A percentile compares a stretch with the other conserved stretches of the same genome.
phyloP scores from a whole-genome alignment of 345 rosid genomes.

The Citrus cavaleriei region DNA sequence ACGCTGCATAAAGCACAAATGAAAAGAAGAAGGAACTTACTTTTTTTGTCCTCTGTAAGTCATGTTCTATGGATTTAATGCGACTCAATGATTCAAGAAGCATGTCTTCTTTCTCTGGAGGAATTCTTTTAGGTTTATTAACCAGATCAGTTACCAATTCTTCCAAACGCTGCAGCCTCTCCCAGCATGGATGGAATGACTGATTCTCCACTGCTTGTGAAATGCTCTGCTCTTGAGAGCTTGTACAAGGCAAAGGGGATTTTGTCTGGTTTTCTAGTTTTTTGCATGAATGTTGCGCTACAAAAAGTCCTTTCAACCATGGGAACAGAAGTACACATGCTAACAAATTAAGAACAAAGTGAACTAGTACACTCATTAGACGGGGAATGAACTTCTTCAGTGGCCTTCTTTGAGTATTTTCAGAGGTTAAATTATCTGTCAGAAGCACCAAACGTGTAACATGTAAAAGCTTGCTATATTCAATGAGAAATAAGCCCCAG shows the following conservation, averaged over 20 bases:
- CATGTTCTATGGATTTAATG: conserved; percentile 77
- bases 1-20: not conserved
- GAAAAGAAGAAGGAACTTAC: conserved; percentile 29
- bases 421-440: conserved; percentile 43
- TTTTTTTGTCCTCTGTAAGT: conserved; percentile 83
- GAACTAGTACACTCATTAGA: conserved; percentile 29
- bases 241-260: conserved; percentile 30
- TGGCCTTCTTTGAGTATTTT: conserved; percentile 24
- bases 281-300: conserved; percentile 23
- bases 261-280: conserved; percentile 37
- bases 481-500: not conserved
- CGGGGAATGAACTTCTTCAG: conserved; percentile 33
- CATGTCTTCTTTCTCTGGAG: conserved; percentile 87
- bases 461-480: not conserved
- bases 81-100: conserved; percentile 79
- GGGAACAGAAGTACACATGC: conserved; percentile 43
- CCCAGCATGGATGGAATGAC: conserved; percentile 67
- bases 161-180: conserved; percentile 81
- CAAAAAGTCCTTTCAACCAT: conserved; percentile 39
- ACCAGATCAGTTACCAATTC: conserved; percentile 58
- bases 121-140: conserved; percentile 62
- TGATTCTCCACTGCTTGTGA: conserved; percentile 42
- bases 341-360: conserved; percentile 45
- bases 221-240: conserved; percentile 25
- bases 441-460: conserved; percentile 13